These are phyloP conservation scores for Athelia psychrophila DNA, from an alignment of 1,284 basidiomycete species.

Conservation along the genomic window DNA sequence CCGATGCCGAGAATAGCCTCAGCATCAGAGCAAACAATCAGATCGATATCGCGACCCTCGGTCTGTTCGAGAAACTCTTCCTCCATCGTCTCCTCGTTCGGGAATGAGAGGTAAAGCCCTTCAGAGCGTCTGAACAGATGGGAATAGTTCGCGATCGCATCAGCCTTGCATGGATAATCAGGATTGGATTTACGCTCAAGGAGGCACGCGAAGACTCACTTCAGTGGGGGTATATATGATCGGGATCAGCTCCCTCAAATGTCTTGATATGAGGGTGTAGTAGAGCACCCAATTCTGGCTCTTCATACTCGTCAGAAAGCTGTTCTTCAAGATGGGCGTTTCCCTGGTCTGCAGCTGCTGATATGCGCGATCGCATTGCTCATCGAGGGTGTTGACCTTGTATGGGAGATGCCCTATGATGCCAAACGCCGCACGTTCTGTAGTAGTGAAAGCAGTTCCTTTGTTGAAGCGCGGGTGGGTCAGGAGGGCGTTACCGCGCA, in stretches of 20 bases:
- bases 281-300: slow-evolving; percentile 77
- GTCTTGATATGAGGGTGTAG: slow-evolving; percentile 57
- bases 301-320: slow-evolving; percentile 69
- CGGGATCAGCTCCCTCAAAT: slow-evolving; percentile 73
- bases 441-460: slow-evolving; percentile 67
- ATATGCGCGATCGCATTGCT: slow-evolving; percentile 72
- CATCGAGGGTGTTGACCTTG: slow-evolving; percentile 71
- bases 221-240: slow-evolving; percentile 75
- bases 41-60: slow-evolving; percentile 57
- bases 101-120: slow-evolving; percentile 65
- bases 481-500: slow-evolving; percentile 61
- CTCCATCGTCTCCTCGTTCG: slow-evolving; percentile 69
- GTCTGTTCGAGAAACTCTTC: slow-evolving; percentile 70
- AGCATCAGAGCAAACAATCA: slow-evolving; percentile 81
- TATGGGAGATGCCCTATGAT: slow-evolving; percentile 78
- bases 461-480: slow-evolving; percentile 68
- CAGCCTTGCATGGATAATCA: slow-evolving; percentile 44
- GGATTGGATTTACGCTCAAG: background rate
- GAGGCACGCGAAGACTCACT: slow-evolving; percentile 26
- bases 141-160: slow-evolving; percentile 79
- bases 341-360: slow-evolving; percentile 54
- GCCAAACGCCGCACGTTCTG: slow-evolving; percentile 69
- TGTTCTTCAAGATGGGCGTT: slow-evolving; percentile 60
- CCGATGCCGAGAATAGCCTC: slow-evolving; percentile 84
- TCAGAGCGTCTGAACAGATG: slow-evolving; percentile 77